Evolutionary conservation across 1,284 basidiomycete species (phyloP), one percentile per base, ranked within the genome.

Genomic region (Malassezia dermatis): DNA sequence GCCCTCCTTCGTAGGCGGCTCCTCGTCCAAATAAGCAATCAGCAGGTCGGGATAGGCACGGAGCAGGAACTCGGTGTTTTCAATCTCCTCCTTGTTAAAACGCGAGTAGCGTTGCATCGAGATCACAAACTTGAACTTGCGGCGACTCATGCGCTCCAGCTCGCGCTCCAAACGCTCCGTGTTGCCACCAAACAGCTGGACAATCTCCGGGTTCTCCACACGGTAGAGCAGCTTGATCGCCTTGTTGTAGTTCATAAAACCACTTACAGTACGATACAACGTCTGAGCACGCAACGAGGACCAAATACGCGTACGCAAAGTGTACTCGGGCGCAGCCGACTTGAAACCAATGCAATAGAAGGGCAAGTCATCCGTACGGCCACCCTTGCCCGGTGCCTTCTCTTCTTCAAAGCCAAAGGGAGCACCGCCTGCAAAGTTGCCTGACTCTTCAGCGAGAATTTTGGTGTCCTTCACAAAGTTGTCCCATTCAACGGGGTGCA

Each of bases 171-270:
- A 82, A 75, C 85, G 89, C 76, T 98, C 93, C 17, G 93, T 95
- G 78, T 98, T 98, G 40, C 91, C 90, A 50, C 93, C 93, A 69
- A 89, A 95, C 51, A 88, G 81, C 78, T 95, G 91, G 4, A 98
- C 93, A 46, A 98, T 87, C 76, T 96, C 93, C 21, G 93, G 94
- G 78, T 96, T 98, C 79, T 98, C 94, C 53, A 98, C 93, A 63
- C 93, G 89, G 78, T 96, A 95, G 27, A 98, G 82, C n/a, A 98
- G 81, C 78, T 98, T 98, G 83, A 98, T 96, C 17, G 94, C 93
- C 81, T 98, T 98, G 69, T 88, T 84, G 77, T 98, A 98, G 80
- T 98, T 98, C 94, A 98, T 98, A 85, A 98, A 96, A 49, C 93
- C 94, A 43, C 94, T 95, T 15, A 98, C 91, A 19, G 93, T 98